Evolutionary conservation across 495 filamentous ascomycete species (phyloP), one percentile per base, ranked within the genome.

Genomic region (Tuber microsphaerosporum): DNA sequence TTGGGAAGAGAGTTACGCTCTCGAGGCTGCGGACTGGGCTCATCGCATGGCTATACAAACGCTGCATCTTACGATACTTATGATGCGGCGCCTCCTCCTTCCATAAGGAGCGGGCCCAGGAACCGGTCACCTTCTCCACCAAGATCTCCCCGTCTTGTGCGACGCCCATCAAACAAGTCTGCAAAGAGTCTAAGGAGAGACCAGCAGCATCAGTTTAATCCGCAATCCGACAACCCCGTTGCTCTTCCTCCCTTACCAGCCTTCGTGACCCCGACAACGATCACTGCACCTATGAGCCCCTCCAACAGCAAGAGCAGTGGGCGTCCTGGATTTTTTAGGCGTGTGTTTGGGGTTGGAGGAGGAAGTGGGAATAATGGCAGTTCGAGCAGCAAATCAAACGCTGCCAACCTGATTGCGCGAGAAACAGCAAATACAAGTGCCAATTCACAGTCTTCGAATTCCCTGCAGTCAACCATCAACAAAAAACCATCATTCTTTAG

Each of bases 401-500:
- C 78, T 75, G 79, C 79, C 68, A 73, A 76, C 72, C 41, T 71
- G 70, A 61, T 46, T 71, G 46, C 70, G 71, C 71, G 76, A 65
- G 77, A 79, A 75, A 26, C 76, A 61, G 69, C 77, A 31, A 65
- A 65, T 34, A 34, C 56, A 26, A 31, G 46, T 75, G 70, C 77
- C 76, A 79, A 76, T 77, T 75, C 73, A 79, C 61, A 65, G 56
- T 19, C 77, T n/a, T 75, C 77, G 14, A 73, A 79, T 79, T 75
- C 77, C 77, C 76, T 76, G 65, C 86, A 87, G 2, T 88, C 85
- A 74, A 85, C 87, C 9, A 77, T 97, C 73, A 91, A 90, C 74
- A 97, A 99, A 85, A 98, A 97, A 83, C 88, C 91, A 6, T 97
- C 94, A 1, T 97, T 99, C 86, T 97, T 99, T 84, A 88, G 95